A percentile compares a stretch with the other conserved stretches of the same genome.
Evolutionary conservation across 441 rosid species (phyloP).

Genomic region (Populus hybrid): DNA sequence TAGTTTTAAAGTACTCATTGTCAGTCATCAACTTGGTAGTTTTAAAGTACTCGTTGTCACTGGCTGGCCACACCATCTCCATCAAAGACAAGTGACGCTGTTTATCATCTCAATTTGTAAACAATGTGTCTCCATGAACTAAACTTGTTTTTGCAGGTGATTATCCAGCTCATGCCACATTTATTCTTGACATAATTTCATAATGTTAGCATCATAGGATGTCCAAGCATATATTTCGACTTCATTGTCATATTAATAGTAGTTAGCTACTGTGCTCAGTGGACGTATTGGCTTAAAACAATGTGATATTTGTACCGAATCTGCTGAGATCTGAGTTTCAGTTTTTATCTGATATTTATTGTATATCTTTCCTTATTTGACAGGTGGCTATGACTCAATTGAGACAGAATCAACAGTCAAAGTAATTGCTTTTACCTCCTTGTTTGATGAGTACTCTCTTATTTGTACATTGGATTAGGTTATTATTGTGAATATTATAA

Average conservation of each 20-base stretch:
- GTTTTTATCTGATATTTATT: neutral
- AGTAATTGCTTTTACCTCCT: slow-evolving; percentile 26
- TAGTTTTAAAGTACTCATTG: neutral
- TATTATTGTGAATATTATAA: neutral
- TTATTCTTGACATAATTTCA: neutral
- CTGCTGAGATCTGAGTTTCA: neutral
- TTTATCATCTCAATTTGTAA: neutral
- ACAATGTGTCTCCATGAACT: neutral
- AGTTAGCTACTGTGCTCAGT: neutral
- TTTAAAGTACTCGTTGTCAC: neutral
- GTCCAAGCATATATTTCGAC: neutral
- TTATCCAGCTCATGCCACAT: neutral
- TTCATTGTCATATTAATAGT: neutral
- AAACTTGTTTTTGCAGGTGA: neutral
- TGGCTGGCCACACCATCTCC: neutral
- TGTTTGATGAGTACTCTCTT: neutral
- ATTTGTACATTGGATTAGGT: neutral
- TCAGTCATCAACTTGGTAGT: too few relatives aligned
- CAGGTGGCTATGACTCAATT: slow-evolving; percentile 30
- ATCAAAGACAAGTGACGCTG: neutral
- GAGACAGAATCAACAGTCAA: slow-evolving; percentile 12
- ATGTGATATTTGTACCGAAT: neutral
- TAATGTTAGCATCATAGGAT: neutral
- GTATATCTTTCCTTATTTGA: neutral
- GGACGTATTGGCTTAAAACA: neutral